Percentiles rank a stretch among this genome's conserved stretches.
phyloP scores from a whole-genome alignment of 2,329 filamentous ascomycete species.

The Penicillium sp. region DNA sequence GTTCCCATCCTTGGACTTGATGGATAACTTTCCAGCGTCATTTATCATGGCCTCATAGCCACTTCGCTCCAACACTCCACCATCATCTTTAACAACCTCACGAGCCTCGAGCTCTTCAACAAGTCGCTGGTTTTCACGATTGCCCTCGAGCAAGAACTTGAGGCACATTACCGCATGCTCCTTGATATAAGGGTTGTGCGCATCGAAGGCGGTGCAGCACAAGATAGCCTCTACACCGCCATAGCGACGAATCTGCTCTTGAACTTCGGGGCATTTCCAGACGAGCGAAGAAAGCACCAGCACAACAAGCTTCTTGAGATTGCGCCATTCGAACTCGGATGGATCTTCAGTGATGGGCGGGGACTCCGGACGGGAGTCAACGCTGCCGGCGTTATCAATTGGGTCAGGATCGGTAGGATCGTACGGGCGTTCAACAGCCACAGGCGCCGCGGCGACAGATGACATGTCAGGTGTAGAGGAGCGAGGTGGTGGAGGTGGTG shows the following conservation, averaged over 20 bases:
- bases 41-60: conserved; percentile 50
- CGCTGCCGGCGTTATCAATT: conserved; percentile 43
- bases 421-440: conserved; percentile 69
- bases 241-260: conserved; percentile 82
- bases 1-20: conserved; percentile 39
- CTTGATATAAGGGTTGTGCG: conserved; percentile 91
- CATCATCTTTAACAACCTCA: conserved; percentile 47
- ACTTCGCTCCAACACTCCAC: conserved; percentile 45
- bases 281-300: conserved; percentile 87
- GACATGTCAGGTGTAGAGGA: conserved; percentile 33
- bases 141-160: conserved; percentile 67
- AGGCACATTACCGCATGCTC: conserved; percentile 87
- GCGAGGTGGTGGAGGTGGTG: conserved; percentile 29
- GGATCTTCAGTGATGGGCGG: conserved; percentile 64
- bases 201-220: conserved; percentile 88
- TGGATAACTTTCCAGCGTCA: conserved; percentile 47
- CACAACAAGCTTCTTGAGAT: conserved; percentile 90
- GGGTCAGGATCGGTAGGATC: conserved; percentile 51
- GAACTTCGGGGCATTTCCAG: conserved; percentile 82
- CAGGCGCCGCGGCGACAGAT: conserved; percentile 41
- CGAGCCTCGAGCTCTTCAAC: conserved; percentile 53
- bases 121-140: conserved; percentile 58
- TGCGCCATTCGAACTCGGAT: conserved; percentile 72
- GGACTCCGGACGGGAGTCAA: conserved; percentile 49
- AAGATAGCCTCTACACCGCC: conserved; percentile 86